phyloP scores from a whole-genome alignment of 139 green algal species.

The Ulvella scutata region DNA sequence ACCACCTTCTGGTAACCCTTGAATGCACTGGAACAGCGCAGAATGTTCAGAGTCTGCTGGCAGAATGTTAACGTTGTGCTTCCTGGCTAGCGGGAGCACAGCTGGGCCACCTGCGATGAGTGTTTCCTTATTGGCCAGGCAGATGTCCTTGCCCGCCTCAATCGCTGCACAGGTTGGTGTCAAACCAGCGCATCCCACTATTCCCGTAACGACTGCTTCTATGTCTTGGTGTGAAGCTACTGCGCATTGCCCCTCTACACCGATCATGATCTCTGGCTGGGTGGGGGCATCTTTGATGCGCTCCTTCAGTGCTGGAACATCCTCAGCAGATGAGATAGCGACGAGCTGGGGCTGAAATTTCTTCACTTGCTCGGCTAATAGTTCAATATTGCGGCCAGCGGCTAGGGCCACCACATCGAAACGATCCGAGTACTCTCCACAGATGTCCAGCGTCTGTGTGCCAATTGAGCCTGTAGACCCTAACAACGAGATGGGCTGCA shows the following conservation, averaged over 20 bases:
- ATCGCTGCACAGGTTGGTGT: constrained; percentile 93
- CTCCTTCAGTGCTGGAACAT: constrained; percentile 48
- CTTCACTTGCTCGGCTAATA: constrained; percentile 78
- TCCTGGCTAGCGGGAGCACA: constrained; percentile 80
- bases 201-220: constrained; percentile 63
- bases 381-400: constrained; percentile 81
- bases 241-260: constrained; percentile 48
- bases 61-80: constrained; percentile 87
- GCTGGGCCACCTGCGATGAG: constrained; percentile 89
- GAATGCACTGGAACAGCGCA: constrained; percentile 94
- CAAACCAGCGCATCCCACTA: constrained; percentile 94
- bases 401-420: constrained; percentile 84
- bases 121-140: constrained; percentile 99
- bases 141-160: constrained; percentile 94
- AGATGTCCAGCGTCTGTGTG: constrained; percentile 98
- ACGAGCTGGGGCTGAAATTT: constrained; percentile 84
- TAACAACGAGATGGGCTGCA: constrained; percentile 87
- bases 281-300: constrained; percentile 32
- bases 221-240: constrained; percentile 26
- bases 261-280: constrained; percentile 80
- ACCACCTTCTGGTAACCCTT: constrained; percentile 84
- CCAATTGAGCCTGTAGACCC: constrained; percentile 89
- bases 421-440: constrained; percentile 80
- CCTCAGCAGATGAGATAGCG: constrained; percentile 46
- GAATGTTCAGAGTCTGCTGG: constrained; percentile 95